These are phyloP conservation scores for Sphaerulina populicola DNA, from an alignment of 2,329 filamentous ascomycete genomes.

Conservation along the genomic window DNA sequence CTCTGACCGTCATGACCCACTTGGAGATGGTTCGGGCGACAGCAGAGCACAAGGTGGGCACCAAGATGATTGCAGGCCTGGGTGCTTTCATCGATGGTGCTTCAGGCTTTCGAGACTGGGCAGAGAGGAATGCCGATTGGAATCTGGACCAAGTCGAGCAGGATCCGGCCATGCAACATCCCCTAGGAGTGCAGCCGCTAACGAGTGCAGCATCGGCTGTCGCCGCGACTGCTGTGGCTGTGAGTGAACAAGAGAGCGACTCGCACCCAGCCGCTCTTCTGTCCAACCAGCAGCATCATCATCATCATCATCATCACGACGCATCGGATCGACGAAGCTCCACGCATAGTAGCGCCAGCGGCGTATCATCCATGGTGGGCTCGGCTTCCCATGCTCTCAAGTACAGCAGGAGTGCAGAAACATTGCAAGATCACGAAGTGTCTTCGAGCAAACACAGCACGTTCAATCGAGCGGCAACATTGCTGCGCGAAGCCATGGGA, in stretches of 20 bases:
- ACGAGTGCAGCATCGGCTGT: slow-evolving; percentile 13
- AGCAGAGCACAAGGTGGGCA: slow-evolving; percentile 42
- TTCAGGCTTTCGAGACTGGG: slow-evolving; percentile 19
- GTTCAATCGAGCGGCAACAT: slow-evolving; percentile 42
- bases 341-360: slow-evolving; percentile 6
- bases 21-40: slow-evolving; percentile 39
- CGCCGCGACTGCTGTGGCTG: slow-evolving; percentile 15
- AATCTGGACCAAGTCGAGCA: slow-evolving; percentile 14
- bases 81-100: slow-evolving; percentile 22
- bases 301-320: not conserved
- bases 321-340: slow-evolving; percentile 2
- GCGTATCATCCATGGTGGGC: slow-evolving; percentile 1
- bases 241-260: slow-evolving; percentile 14
- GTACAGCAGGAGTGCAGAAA: slow-evolving; percentile 11
- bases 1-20: slow-evolving; percentile 53
- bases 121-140: slow-evolving; percentile 17
- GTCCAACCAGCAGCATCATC: not conserved
- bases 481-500: slow-evolving; percentile 43
- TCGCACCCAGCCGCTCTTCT: not conserved
- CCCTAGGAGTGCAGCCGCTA: slow-evolving; percentile 15
- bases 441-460: slow-evolving; percentile 24
- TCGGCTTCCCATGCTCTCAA: slow-evolving; percentile 7
- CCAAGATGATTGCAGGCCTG: slow-evolving; percentile 48
- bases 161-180: slow-evolving; percentile 14
- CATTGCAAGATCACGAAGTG: slow-evolving; percentile 11